phyloP scores from a whole-genome alignment of 148 eudicot species.

The Polygonum maritimum region DNA sequence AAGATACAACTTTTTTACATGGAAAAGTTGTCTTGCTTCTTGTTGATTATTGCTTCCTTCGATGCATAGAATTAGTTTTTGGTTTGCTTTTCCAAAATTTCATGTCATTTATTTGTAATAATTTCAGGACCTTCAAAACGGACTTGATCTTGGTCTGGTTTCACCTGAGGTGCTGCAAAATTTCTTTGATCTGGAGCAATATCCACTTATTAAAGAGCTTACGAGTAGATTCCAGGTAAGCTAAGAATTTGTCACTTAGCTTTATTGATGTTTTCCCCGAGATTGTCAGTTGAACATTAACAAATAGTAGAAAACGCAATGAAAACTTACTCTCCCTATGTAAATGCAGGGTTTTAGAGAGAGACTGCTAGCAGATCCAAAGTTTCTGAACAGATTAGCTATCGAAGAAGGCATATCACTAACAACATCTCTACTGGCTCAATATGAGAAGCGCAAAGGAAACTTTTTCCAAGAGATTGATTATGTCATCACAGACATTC shows the following conservation, averaged over 20 bases:
- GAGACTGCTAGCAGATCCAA: slow-evolving; percentile 87
- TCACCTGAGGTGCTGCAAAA: slow-evolving; percentile 95
- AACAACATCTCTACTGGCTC: slow-evolving; percentile 87
- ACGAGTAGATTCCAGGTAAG: slow-evolving; percentile 82
- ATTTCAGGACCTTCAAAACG: slow-evolving; percentile 81
- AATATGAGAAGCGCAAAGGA: slow-evolving; percentile 83
- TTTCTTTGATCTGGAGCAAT: slow-evolving; percentile 90
- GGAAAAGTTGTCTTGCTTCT: neutral
- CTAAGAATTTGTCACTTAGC: neutral
- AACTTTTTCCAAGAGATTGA: slow-evolving; percentile 86
- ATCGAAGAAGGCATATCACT: slow-evolving; percentile 88
- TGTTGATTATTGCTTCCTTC: neutral
- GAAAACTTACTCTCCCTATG: slow-evolving; percentile 12
- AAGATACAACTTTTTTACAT: neutral
- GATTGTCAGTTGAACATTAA: neutral
- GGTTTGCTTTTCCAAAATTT: neutral
- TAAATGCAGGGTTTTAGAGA: slow-evolving; percentile 87
- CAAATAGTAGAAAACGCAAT: neutral
- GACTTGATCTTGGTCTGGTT: slow-evolving; percentile 95
- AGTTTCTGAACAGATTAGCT: slow-evolving; percentile 74
- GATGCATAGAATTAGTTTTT: neutral
- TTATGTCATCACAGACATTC: slow-evolving; percentile 75
- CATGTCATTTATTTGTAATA: slow-evolving; percentile 1
- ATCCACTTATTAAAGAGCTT: slow-evolving; percentile 80
- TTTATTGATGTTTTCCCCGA: neutral